Percentiles rank a stretch among this genome's conserved stretches.
Evolutionary conservation across 2,329 filamentous ascomycete genomes (phyloP).

Genomic region (Talaromyces piceae): DNA sequence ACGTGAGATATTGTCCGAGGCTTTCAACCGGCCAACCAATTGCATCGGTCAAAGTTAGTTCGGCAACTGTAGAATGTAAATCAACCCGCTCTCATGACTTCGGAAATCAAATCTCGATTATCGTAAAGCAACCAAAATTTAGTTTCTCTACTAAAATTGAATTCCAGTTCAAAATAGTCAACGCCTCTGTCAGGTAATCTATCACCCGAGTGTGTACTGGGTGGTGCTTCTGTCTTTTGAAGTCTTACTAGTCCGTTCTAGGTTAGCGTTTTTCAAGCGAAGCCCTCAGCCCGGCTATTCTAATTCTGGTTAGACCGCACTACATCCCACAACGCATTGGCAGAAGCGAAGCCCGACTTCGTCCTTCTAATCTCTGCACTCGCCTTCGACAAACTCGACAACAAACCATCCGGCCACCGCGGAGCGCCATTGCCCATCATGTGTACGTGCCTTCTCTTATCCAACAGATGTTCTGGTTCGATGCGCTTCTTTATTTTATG

Average conservation of each 20-base stretch:
- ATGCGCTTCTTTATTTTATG: constrained; percentile 7
- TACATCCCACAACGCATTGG: constrained; percentile 35
- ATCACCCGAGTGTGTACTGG: no score
- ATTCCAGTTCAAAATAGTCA: no score
- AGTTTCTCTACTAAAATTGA: no score
- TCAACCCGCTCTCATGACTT: no score
- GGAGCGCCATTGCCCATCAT: constrained; percentile 42
- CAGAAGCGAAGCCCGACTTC: constrained; percentile 29
- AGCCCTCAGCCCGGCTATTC: constrained; percentile 23
- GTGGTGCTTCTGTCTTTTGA: no score
- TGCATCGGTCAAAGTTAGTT: no score
- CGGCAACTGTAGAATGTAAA: no score
- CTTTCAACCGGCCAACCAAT: no score
- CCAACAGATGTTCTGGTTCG: constrained; percentile 12
- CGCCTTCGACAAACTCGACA: constrained; percentile 30
- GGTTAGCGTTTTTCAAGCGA: constrained; percentile 27
- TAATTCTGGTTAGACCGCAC: constrained; percentile 22
- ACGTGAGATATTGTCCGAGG: no score
- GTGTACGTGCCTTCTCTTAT: constrained; percentile 34
- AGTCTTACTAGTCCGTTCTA: background rate
- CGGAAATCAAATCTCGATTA: no score
- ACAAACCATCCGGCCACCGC: constrained; percentile 25
- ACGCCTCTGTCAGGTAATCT: no score
- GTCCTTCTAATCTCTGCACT: constrained; percentile 24
- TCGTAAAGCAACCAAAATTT: background rate